Percentiles rank a stretch among this genome's conserved stretches.
Evolutionary conservation across 768 basidiomycete species (phyloP).

Genomic region (Gelatoporia subvermispora): DNA sequence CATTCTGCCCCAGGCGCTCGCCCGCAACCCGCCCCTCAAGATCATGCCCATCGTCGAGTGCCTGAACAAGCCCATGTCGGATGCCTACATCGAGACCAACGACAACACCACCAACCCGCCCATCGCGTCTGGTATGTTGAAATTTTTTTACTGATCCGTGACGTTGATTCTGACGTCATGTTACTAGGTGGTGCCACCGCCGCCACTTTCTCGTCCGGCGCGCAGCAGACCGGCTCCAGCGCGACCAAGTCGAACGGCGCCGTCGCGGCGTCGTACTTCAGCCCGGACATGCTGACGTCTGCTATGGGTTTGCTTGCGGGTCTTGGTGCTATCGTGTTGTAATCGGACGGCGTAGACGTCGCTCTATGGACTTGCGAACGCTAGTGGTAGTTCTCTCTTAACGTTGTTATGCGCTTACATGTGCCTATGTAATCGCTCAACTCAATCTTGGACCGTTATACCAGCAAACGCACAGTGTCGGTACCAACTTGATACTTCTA

Average conservation of each 20-base stretch:
- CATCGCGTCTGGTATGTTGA: constrained; percentile 15
- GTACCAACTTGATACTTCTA: no score
- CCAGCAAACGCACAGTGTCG: no score
- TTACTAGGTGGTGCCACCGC: not conserved
- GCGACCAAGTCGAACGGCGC: constrained; percentile 4
- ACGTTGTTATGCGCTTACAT: no score
- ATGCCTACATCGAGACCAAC: constrained; percentile 83
- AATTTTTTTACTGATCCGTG: not conserved
- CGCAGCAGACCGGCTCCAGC: constrained; percentile 11
- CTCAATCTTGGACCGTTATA: no score
- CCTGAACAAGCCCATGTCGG: constrained; percentile 46
- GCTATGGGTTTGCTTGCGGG: constrained; percentile 8
- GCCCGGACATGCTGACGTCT: constrained; percentile 1
- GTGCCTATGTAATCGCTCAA: no score
- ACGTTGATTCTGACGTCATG: not conserved
- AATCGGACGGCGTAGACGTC: not conserved
- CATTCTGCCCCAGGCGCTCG: constrained; percentile 76
- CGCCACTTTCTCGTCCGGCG: constrained; percentile 27
- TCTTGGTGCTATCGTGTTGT: constrained; percentile 7
- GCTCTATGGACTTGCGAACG: not conserved
- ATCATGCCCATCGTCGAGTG: constrained; percentile 73
- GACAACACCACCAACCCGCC: constrained; percentile 63
- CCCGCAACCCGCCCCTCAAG: constrained; percentile 55
- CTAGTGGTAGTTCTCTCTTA: not conserved
- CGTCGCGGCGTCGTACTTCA: not conserved